Conservation (phyloP, 768 basidiomycete species). For the Russula emetica region DNA sequence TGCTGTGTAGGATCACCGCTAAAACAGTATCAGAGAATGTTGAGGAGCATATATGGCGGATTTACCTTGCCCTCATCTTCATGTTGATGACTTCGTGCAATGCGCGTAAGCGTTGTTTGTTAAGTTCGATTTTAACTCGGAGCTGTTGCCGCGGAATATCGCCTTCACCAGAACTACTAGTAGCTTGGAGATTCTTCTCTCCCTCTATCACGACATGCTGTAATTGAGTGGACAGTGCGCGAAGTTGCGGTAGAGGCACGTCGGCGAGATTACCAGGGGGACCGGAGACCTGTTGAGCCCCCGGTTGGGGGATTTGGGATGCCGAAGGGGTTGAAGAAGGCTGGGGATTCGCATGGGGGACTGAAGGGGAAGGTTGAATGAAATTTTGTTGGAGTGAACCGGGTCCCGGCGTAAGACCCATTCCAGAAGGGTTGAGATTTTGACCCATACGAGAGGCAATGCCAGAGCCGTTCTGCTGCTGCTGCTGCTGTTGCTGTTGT, state of each 20-base stretch:
- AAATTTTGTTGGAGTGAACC: conserved; percentile 14
- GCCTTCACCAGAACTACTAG: background rate
- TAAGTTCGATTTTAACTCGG: background rate
- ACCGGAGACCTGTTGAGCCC: background rate
- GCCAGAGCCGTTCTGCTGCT: conserved; percentile 12
- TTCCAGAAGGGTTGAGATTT: conserved; percentile 15
- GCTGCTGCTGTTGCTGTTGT: background rate
- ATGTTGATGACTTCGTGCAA: conserved; percentile 1
- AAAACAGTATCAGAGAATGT: background rate
- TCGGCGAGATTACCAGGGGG: background rate
- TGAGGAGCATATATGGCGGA: background rate
- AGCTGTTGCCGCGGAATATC: conserved; percentile 10
- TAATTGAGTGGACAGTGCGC: background rate
- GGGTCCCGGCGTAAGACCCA: conserved; percentile 18
- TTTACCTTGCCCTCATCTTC: conserved; percentile 14
- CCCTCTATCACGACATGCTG: background rate
- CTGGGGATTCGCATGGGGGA: conserved; percentile 3
- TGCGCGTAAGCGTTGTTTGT: conserved; percentile 3
- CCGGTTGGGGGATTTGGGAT: conserved; percentile 6
- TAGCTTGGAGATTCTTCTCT: conserved; percentile 10
- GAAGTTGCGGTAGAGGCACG: conserved; percentile 1
- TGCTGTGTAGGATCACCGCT: conserved; percentile 20
- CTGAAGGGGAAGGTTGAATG: conserved; percentile 13
- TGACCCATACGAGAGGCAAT: conserved; percentile 15
- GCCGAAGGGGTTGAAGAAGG: conserved; percentile 1